Evolutionary conservation across 345 rosid species (phyloP).

Genomic region (rapeseed (Brassica napus)): Da-Ae NC_063443.1:9814001-9814500

Average conservation of each 20-base stretch:
- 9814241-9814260: slow-evolving; percentile 1
- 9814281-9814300: neutral
- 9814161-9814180: slow-evolving; percentile 22
- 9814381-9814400: too few relatives aligned
- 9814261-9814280: neutral
- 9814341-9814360: neutral
- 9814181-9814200: slow-evolving; percentile 2
- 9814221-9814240: slow-evolving; percentile 3
- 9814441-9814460: too few relatives aligned
- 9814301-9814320: neutral
- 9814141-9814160: slow-evolving; percentile 23
- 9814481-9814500: neutral
- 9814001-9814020: too few relatives aligned
- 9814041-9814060: too few relatives aligned
- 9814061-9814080: too few relatives aligned
- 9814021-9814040: too few relatives aligned
- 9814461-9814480: neutral
- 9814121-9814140: neutral
- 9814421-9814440: neutral
- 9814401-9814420: neutral
- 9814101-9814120: too few relatives aligned
- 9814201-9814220: slow-evolving; percentile 9
- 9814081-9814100: too few relatives aligned
- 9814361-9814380: neutral
- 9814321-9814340: neutral